phyloP scores from a whole-genome alignment of 176 grass and related monocot genomes.

The Carex pumila region DNA sequence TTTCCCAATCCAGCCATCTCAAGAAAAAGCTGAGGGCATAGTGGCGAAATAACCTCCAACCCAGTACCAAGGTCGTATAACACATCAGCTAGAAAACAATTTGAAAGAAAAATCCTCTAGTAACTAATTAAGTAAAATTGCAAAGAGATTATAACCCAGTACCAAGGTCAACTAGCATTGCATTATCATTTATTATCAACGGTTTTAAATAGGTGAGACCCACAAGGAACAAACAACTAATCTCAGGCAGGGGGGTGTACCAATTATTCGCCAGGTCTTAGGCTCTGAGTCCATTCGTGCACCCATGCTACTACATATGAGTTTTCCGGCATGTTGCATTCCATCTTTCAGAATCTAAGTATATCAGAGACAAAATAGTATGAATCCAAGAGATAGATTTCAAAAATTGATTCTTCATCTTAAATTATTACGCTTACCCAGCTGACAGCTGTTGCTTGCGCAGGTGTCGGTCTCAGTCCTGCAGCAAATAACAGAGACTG shows the following conservation, averaged over 20 bases:
- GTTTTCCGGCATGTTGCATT: conserved; percentile 96
- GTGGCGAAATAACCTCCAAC: conserved; percentile 81
- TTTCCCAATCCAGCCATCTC: conserved; percentile 87
- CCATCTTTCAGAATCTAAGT: conserved; percentile 93
- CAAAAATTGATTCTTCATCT: neutral
- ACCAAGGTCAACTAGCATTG: neutral
- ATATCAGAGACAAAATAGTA: conserved; percentile 21
- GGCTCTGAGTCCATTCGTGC: conserved; percentile 97
- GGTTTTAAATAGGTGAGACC: neutral
- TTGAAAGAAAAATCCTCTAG: neutral
- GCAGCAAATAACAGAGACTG: conserved; percentile 90
- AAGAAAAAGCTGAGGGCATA: conserved; percentile 97
- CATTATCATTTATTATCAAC: neutral
- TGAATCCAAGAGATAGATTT: neutral
- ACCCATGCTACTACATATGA: conserved; percentile 92
- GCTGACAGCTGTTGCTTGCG: conserved; percentile 77
- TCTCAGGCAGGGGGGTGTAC: conserved; percentile 9
- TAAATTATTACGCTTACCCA: conserved; percentile 60
- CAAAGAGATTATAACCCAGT: neutral
- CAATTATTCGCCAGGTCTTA: conserved; percentile 98
- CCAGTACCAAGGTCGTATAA: conserved; percentile 92
- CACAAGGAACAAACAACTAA: neutral
- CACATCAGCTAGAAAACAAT: conserved; percentile 66
- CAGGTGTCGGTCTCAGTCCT: conserved; percentile 87
- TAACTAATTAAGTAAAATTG: neutral